These are phyloP conservation scores for Ottelia alismoides DNA, from an alignment of 106 monocot species.

Conservation along the genomic window DNA sequence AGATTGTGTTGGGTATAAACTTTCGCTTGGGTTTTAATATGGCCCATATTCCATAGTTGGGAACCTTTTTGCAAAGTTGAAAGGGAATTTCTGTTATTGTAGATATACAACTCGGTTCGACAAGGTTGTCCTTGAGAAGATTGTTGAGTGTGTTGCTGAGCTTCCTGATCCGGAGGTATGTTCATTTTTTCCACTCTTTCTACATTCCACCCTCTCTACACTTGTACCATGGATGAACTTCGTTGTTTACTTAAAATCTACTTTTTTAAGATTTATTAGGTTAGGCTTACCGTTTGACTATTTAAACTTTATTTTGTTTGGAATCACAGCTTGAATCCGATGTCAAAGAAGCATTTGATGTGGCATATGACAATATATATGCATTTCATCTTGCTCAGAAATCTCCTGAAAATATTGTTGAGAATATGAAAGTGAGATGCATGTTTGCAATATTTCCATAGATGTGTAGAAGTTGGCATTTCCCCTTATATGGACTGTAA, in stretches of 20 bases:
- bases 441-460: neutral
- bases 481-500: too few species aligned
- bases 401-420: conserved; percentile 48
- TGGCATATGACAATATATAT: conserved; percentile 94
- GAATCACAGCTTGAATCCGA: conserved; percentile 93
- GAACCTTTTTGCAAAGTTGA: too few species aligned
- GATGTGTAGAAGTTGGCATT: conserved; percentile 8
- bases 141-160: conserved; percentile 61
- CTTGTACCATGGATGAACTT: neutral
- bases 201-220: neutral
- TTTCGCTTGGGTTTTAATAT: too few species aligned
- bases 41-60: too few species aligned
- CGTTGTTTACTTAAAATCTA: neutral
- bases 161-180: conserved; percentile 80
- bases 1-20: too few species aligned
- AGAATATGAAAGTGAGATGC: conserved; percentile 81
- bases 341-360: conserved; percentile 85
- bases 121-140: conserved; percentile 56
- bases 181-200: neutral
- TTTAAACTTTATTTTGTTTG: conserved; percentile 1
- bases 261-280: neutral
- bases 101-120: conserved; percentile 75
- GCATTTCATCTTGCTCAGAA: conserved; percentile 83
- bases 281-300: neutral
- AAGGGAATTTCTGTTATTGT: conserved; percentile 10